Conservation (phyloP, 768 basidiomycete genomes). For the Termitomyces eurrhizus region DNA sequence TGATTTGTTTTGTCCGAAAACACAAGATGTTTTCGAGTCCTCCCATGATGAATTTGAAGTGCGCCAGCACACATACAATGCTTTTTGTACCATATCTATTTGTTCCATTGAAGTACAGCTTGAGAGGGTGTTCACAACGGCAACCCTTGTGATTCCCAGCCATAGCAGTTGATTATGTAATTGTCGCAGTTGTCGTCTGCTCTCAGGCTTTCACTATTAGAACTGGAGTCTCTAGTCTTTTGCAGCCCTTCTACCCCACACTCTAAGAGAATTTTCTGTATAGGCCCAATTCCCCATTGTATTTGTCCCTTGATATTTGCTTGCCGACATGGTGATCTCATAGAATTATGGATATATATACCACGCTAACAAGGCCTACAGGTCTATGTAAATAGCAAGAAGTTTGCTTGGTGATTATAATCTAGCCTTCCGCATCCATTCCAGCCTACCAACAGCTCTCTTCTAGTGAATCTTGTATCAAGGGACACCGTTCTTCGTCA, state of each 20-base stretch:
- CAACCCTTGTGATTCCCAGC: not conserved
- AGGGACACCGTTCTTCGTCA: slow-evolving; percentile 88
- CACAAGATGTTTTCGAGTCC: not conserved
- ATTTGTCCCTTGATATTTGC: not conserved
- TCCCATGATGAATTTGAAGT: not conserved
- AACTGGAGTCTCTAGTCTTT: not conserved
- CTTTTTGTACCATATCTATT: too few species aligned
- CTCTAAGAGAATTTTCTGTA: not conserved
- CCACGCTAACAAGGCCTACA: slow-evolving; percentile 17
- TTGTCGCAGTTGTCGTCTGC: not conserved
- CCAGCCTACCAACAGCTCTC: slow-evolving; percentile 4
- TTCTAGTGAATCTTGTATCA: slow-evolving; percentile 85
- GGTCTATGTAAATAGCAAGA: slow-evolving; percentile 76
- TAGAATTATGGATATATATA: not conserved
- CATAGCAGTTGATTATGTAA: not conserved
- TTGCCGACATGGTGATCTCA: slow-evolving; percentile 12
- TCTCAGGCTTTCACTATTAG: not conserved
- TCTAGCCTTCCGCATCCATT: not conserved
- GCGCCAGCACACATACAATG: not conserved
- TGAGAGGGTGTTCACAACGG: not conserved
- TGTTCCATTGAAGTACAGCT: not conserved
- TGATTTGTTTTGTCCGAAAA: too few species aligned
- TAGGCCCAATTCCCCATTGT: not conserved
- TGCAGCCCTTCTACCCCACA: not conserved
- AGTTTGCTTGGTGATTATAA: slow-evolving; percentile 65